phyloP scores from a whole-genome alignment of 495 filamentous ascomycete genomes.

The Penicillium flavigenum region DNA sequence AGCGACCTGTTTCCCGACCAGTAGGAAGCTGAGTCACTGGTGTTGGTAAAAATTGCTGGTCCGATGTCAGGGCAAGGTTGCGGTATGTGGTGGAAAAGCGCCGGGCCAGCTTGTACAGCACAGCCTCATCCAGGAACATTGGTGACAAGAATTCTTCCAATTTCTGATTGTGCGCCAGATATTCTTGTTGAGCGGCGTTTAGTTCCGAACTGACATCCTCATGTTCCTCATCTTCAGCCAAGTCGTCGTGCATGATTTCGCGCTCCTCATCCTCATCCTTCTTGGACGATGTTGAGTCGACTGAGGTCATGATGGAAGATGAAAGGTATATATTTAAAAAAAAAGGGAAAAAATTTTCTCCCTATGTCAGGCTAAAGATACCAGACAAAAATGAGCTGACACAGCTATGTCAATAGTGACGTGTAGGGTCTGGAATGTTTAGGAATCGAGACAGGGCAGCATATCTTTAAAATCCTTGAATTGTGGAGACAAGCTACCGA shows the following conservation, averaged over 20 bases:
- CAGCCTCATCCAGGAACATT: slow-evolving; percentile 40
- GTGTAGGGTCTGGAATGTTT: slow-evolving; percentile 21
- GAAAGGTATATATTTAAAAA: neutral
- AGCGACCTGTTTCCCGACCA: slow-evolving; percentile 64
- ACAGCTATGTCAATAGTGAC: slow-evolving; percentile 21
- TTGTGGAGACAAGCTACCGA: slow-evolving; percentile 6
- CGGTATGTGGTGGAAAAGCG: slow-evolving; percentile 61
- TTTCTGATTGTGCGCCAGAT: slow-evolving; percentile 33
- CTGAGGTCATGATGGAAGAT: slow-evolving; percentile 30
- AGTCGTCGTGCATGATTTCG: slow-evolving; percentile 38
- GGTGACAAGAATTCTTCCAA: slow-evolving; percentile 45
- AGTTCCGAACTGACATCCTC: slow-evolving; percentile 36
- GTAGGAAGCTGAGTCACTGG: slow-evolving; percentile 71
- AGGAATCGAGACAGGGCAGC: slow-evolving; percentile 18
- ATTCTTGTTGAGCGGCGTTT: slow-evolving; percentile 34
- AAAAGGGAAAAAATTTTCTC: neutral
- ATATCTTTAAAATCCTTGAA: slow-evolving; percentile 10
- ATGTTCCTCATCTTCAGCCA: slow-evolving; percentile 43
- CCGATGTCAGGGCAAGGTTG: slow-evolving; percentile 61
- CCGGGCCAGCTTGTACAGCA: slow-evolving; percentile 59
- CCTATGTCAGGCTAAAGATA: neutral
- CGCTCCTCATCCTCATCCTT: slow-evolving; percentile 39
- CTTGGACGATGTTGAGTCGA: slow-evolving; percentile 30
- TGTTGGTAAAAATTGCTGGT: slow-evolving; percentile 74
- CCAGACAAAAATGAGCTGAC: slow-evolving; percentile 12